Base-by-base conservation (phyloP, 225 moss, liverwort and hornwort species). In the Rhytidiadelphus loreus region DNA sequence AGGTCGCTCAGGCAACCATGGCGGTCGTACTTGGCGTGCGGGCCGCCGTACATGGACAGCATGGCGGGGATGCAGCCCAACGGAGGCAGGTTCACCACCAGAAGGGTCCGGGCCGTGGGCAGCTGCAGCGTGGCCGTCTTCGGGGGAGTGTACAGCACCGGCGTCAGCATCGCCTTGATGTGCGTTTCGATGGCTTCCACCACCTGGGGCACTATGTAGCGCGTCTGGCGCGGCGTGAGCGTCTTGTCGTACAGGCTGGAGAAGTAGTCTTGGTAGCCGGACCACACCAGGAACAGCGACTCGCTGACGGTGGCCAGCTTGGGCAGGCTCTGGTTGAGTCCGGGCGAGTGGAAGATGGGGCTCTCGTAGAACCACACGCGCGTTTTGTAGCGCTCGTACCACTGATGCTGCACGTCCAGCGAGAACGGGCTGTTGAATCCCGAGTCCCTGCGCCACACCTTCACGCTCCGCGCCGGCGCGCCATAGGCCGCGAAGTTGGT, bases 401-500 rank as follows among this genome's bases (percentile, higher is more conserved):
- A 92, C 87, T 92, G 87, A 26, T 91, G 61, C 85, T 95, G 92
- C 43, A 87, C 80, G 48, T 93, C 81, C 83, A 95, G 82, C n/a
- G 87, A 91, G 89, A 93, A 92, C 4, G 92, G 94, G 18, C 84
- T 83, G 89, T 22, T 88, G 83, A 91, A 86, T 11, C 87, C 63
- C 6, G 89, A 52, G 15, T 73, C 57, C 60, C 14, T 41, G 39
- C 59, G 62, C 89, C 93, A 85, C 50, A 81, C 63, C n/a, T 84
- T 88, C 28, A 83, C 55, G 10, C 8, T 83, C 14, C 93, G n/a
- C 4, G 91, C 74, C 12, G 74, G 74, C 74, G 81, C 91, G 68
- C 94, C 94, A 6, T 89, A 88, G 0, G 87, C 93, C 13, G 94
- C 92, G 65, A 94, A 92, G 87, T 93, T 94, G 85, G 84, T 81